Conservation (phyloP, 495 filamentous ascomycete species). For the Alectoria sarmentosa region DNA sequence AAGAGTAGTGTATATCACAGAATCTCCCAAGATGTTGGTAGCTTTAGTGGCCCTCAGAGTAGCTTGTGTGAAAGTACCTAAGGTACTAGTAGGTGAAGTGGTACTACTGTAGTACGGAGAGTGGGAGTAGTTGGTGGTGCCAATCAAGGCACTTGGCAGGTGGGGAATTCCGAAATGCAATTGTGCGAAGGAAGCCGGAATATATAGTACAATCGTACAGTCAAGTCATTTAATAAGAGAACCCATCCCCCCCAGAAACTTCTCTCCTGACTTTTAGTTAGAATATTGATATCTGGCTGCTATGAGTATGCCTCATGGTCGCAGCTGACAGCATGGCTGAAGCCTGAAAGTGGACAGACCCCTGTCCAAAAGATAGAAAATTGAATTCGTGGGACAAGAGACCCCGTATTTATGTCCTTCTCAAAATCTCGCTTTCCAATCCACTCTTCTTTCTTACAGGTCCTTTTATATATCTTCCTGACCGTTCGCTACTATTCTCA, state of each 20-base stretch:
- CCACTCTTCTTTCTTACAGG: background rate
- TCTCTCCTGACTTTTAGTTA: background rate
- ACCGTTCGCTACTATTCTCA: background rate
- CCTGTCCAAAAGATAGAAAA: background rate
- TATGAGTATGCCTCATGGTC: background rate
- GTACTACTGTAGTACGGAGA: no score
- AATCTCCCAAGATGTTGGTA: background rate
- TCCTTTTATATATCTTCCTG: background rate
- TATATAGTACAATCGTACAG: no score
- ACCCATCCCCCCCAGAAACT: no score
- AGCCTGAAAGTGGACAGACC: background rate
- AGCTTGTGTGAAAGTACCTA: background rate
- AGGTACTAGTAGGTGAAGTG: no score
- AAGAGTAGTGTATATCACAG: conserved; percentile 4
- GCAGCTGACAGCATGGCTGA: background rate
- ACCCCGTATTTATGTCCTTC: no score
- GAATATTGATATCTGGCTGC: no score
- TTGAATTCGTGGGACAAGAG: conserved; percentile 2
- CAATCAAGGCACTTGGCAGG: conserved; percentile 10
- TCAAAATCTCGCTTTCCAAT: background rate
- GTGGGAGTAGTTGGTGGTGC: conserved; percentile 3
- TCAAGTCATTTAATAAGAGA: background rate
- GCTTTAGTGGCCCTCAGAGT: background rate
- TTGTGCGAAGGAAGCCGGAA: conserved; percentile 29
- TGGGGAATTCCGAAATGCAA: conserved; percentile 2